A percentile compares a stretch with the other conserved stretches of the same genome.
Evolutionary conservation across 768 basidiomycete species (phyloP).

Genomic region (Tylopilus intermedius): DNA sequence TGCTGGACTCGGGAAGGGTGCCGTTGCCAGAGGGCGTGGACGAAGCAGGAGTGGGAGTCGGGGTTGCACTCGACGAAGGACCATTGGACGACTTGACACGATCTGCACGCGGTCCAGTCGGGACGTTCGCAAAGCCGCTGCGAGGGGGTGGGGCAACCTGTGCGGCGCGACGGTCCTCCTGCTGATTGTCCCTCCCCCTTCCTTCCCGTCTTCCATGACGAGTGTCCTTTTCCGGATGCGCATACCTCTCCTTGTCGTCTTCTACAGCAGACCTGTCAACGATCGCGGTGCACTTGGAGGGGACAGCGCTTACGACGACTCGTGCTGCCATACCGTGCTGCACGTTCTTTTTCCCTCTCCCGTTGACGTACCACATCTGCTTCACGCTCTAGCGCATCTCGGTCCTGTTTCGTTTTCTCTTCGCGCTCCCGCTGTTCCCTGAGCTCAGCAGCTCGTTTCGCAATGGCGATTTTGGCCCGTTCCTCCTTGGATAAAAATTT

Average conservation of each 20-base stretch:
- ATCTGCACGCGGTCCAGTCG: constrained; percentile 81
- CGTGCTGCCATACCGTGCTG: constrained; percentile 37
- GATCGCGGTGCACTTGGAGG: not conserved
- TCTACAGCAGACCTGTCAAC: constrained; percentile 32
- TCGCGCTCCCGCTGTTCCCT: constrained; percentile 63
- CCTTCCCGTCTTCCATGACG: constrained; percentile 40
- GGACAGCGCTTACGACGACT: constrained; percentile 26
- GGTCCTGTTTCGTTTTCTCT: constrained; percentile 53
- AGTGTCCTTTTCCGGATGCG: constrained; percentile 47
- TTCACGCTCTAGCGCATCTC: constrained; percentile 69
- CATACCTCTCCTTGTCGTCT: constrained; percentile 45
- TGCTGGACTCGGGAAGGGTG: constrained; percentile 35
- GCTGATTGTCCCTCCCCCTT: constrained; percentile 33
- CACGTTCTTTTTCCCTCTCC: constrained; percentile 37
- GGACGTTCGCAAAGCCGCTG: constrained; percentile 61
- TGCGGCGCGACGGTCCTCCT: constrained; percentile 34
- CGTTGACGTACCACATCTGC: constrained; percentile 63
- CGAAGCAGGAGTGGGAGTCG: constrained; percentile 54
- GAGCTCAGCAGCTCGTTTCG: constrained; percentile 81
- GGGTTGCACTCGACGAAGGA: constrained; percentile 34
- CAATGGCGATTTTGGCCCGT: constrained; percentile 82
- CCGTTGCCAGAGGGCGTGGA: constrained; percentile 28
- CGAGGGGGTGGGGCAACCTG: constrained; percentile 33
- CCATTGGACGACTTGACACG: constrained; percentile 41
- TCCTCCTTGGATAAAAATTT: constrained; percentile 93